A percentile compares a stretch with the other conserved stretches of the same genome.
Conservation (phyloP, 495 filamentous ascomycete species). For the Trichocladium uniseriatum region DNA sequence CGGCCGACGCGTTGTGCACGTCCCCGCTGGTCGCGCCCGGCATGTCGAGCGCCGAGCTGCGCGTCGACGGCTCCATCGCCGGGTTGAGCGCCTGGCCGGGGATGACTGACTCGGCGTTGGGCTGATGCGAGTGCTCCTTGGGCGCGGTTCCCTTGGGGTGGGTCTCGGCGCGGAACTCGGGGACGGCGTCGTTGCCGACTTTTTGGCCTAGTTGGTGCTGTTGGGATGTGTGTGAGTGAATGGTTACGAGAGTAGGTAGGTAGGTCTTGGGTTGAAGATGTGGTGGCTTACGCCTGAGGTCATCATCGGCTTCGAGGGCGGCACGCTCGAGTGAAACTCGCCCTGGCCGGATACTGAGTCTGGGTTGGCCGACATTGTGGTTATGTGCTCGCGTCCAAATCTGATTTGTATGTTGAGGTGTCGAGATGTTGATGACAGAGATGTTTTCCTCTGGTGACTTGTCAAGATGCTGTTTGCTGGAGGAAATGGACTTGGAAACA, state of each 20-base stretch:
- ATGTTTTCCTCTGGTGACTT: too few relatives aligned
- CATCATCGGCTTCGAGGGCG: slow-evolving; percentile 42
- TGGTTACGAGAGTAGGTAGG: too few relatives aligned
- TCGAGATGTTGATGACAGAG: too few relatives aligned
- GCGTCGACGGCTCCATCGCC: slow-evolving; percentile 9
- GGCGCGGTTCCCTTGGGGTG: slow-evolving; percentile 59
- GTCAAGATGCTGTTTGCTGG: too few relatives aligned
- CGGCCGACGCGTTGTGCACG: slow-evolving; percentile 48
- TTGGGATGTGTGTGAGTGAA: slow-evolving; percentile 1
- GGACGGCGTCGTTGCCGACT: slow-evolving; percentile 48
- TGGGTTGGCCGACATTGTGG: slow-evolving; percentile 47
- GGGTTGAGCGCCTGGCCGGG: slow-evolving; percentile 44
- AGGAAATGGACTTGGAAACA: too few relatives aligned
- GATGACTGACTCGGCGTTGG: slow-evolving; percentile 9
- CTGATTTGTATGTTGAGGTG: too few relatives aligned
- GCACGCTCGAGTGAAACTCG: slow-evolving; percentile 45
- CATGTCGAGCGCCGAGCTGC: slow-evolving; percentile 43
- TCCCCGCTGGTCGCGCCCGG: slow-evolving; percentile 54
- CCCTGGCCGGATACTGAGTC: slow-evolving; percentile 48
- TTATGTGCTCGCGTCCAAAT: too few relatives aligned
- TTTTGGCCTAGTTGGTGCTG: slow-evolving; percentile 60
- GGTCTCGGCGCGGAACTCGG: slow-evolving; percentile 55
- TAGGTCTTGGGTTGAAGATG: too few relatives aligned
- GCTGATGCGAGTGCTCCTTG: slow-evolving; percentile 45
- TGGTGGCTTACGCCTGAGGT: slow-evolving; percentile 52